Percentiles rank a stretch among this genome's conserved stretches.
Evolutionary conservation across 345 rosid genomes (phyloP).

Genomic region (Salix purpurea): DNA sequence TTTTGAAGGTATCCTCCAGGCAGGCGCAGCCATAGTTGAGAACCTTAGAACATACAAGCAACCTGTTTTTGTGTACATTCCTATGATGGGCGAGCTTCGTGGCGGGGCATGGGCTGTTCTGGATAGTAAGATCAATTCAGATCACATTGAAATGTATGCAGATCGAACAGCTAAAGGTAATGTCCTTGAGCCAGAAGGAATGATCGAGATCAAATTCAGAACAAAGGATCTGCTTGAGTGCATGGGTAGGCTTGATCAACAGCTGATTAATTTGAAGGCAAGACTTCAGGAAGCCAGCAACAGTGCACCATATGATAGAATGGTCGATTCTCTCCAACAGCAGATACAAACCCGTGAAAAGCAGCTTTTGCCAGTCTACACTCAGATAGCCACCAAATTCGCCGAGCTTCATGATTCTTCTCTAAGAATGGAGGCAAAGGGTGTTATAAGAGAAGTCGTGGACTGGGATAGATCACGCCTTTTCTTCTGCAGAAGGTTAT

Average conservation of each 20-base stretch:
- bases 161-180: slow-evolving; percentile 90
- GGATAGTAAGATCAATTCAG: slow-evolving; percentile 87
- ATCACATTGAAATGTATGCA: slow-evolving; percentile 97
- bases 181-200: slow-evolving; percentile 98
- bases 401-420: slow-evolving; percentile 95
- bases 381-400: slow-evolving; percentile 89
- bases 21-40: slow-evolving; percentile 96
- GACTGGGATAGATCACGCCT: slow-evolving; percentile 70
- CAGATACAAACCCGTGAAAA: slow-evolving; percentile 74
- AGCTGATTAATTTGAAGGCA: slow-evolving; percentile 57
- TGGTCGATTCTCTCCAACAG: slow-evolving; percentile 55
- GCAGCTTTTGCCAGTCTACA: slow-evolving; percentile 80
- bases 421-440: slow-evolving; percentile 91
- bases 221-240: slow-evolving; percentile 88
- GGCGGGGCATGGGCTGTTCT: slow-evolving; percentile 99
- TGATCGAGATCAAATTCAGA: slow-evolving; percentile 92
- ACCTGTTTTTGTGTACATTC: slow-evolving; percentile 96
- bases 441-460: slow-evolving; percentile 83
- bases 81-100: slow-evolving; percentile 98
- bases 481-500: slow-evolving; percentile 70
- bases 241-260: slow-evolving; percentile 92
- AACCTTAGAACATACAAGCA: slow-evolving; percentile 92
- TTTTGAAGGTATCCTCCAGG: slow-evolving; percentile 99
- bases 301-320: slow-evolving; percentile 29
- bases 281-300: slow-evolving; percentile 67